Base-by-base conservation (phyloP, 352 stramenopile genomes). In the Globisporangium spiculum region DNA sequence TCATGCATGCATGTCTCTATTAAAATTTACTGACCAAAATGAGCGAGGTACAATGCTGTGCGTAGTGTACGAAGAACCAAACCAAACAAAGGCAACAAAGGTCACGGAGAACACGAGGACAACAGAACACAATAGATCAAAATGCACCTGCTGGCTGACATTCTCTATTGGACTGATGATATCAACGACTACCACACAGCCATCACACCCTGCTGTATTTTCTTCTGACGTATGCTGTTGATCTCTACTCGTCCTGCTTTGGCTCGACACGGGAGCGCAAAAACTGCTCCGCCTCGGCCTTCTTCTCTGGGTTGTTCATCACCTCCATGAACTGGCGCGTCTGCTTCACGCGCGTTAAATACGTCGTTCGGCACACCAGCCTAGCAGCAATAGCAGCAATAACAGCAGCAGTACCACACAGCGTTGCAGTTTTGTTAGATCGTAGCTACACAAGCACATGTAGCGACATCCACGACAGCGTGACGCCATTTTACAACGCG, bases 271-370 rank as follows among this genome's bases (percentile, higher is more conserved):
- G 75, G 36, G 85, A 93, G 30, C 78, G 79, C 48, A 92, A 60
- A 68, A 93, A 93, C 69, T 93, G 76, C 68, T 91, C 77, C n/a
- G 85, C 85, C 56, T 93, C 85, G 3, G 80, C 72, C 53, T 86
- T 89, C 34, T 77, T 82, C 20, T 86, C 79, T 6, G 85, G 85
- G 75, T 93, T 80, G 76, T 93, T 93, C 85, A 93, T 93, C 9
- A 86, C 74, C 57, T 92, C 85, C 85, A 93, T 93, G 71, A 93
- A 93, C 57, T 91, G 68, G 4, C 86, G 82, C 41, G 81, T 94
- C 75, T 92, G 84, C 26, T 63, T 75, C 36, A 79, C 71, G 54
- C 80, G 78, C 18, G 74, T 68, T 38, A 83, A 63, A 67, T 93
- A 86, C 62, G 81, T 69, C 26, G 79, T 70, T 30, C 77, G 74